Base-by-base conservation (phyloP, 805 yeast species). In the Candida saitoana region DNA sequence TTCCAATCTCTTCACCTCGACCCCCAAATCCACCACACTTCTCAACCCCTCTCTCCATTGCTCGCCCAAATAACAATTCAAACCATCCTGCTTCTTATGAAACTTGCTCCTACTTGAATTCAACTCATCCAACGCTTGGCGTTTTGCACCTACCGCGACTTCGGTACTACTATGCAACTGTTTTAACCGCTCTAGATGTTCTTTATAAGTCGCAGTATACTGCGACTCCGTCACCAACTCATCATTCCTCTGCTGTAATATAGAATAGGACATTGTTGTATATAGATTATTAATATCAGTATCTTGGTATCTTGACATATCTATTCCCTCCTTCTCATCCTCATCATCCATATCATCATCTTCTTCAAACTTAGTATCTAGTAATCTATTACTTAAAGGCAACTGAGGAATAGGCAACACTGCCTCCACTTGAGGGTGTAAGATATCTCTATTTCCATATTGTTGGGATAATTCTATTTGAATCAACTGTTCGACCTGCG, bases 41-140 rank as follows among this genome's bases (percentile, higher is more conserved):
- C 65, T 62, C 19, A 80, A 55, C 18, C 72, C 74, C 5, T 74
- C 76, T 34, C 59, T 62, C 84, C 85, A 79, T 49, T 76, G 61
- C 7, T 66, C 62, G n/a, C 62, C 56, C 41, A 77, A 59, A 43
- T 73, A 73, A 24, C 67, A 69, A 41, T 71, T 54, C 18, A 69
- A 64, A 0, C 79, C 77, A 47, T 64, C 62, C 40, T 63, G 70
- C 0, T 39, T 67, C 3, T 50, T 22, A 55, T 80, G 81, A 37
- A 68, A 52, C 24, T 54, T 56, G 47, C 72, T 67, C 18, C 87
- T 57, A 18, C 59, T 60, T 9, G 39, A 46, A 36, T 73, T 67
- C 12, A 77, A 42, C 4, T 71, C 76, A 4, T 73, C 74, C 6
- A 77, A 59, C 35, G 57, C 61, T 38, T 56, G 58, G 34, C 74